Base-by-base conservation (phyloP, 768 basidiomycete species). In the Neoboletus subvelutipes region DNA sequence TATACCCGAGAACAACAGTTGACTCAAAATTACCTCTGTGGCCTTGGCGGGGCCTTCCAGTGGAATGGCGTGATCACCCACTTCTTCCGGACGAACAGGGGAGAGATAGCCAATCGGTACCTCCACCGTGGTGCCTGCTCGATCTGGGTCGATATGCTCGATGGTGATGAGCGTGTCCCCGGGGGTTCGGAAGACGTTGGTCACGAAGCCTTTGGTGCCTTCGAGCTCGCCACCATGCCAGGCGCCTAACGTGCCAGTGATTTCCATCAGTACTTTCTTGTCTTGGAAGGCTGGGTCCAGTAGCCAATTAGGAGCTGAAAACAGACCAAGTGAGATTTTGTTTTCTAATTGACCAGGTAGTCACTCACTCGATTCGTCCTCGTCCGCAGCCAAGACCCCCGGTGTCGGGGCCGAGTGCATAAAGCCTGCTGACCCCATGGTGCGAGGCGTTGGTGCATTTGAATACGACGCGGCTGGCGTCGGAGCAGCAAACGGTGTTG, bases 31-130 rank as follows among this genome's bases (percentile, higher is more conserved):
- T 56, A 84, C 76, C 53, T 77, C 69, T 22, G 66, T 67, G 18
- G 81, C 82, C 60, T 72, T 78, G 37, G 69, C 58, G 20, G 63
- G 55, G 1, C 82, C 84, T 6, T 75, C 73, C 51, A 85, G 68
- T 22, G 78, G 75, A 41, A 87, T 57, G 6, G 83, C 86, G 39
- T 76, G 76, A 42, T 85, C 79, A 9, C 76, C 78, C 42, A 69
- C 72, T 13, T 61, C 53, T 2, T 60, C 55, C 0, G 82, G 81
- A 15, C 58, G 67, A 9, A 80, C 66, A 5, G 81, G 78, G 3
- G 60, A 65, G 26, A 83, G 69, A 53, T 78, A 80, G 43, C 65
- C 68, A 56, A 76, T 70, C 22, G 77, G 75, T 18, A 77, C 72
- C 22, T 80, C 73, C 18, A 71, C 62, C 9, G 68, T 67, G 26